Evolutionary conservation across 2,329 filamentous ascomycete species (phyloP), one percentile per base, ranked within the genome.

Genomic region (Ophiostoma sp.): DNA sequence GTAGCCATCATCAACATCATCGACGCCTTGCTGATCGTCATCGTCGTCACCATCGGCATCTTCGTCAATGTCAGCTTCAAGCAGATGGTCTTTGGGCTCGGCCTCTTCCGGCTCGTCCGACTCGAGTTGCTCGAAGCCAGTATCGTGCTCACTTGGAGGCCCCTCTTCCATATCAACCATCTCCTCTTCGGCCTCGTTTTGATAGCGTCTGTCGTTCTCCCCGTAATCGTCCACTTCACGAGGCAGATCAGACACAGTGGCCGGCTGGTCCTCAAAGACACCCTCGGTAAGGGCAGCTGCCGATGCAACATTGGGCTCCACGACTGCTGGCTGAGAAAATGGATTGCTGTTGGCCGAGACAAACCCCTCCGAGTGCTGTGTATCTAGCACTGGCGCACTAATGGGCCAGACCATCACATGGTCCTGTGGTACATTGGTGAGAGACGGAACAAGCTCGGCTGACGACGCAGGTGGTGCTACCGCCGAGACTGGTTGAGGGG

Each of bases 41-140:
- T 48, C 20, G 27, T 70, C 41, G 33, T 62, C n/a, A 17, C 66
- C 39, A 10, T 70, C 71, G n/a, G 72, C 74, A n/a, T 78, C 77
- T 11, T 78, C 77, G 8, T 74, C 71, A 17, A 69, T 72, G 3
- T 69, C 71, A 27, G 73, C 65, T 1, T 71, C 72, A n/a, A 69
- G 69, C 3, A 69, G 68, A 2, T 68, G 69, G 0, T 75, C 74
- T 20, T 27, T 75, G 74, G 20, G 79, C 76, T 36, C 73, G 4
- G 35, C 71, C 27, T 78, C 76, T 13, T 79, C 78, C 23, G 78
- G 79, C 33, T 80, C 78, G 65, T 75, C 74, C 17, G 75, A 75
- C 31, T 15, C 57, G 27, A 68, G n/a, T n/a, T 77, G 4, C 44
- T 48, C 44, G 17, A 20, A 75, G 17, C 74, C 75, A 41, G 71